phyloP scores from a whole-genome alignment of 371 early-diverging fungal species.

The Rhizopus stolonifer region DNA sequence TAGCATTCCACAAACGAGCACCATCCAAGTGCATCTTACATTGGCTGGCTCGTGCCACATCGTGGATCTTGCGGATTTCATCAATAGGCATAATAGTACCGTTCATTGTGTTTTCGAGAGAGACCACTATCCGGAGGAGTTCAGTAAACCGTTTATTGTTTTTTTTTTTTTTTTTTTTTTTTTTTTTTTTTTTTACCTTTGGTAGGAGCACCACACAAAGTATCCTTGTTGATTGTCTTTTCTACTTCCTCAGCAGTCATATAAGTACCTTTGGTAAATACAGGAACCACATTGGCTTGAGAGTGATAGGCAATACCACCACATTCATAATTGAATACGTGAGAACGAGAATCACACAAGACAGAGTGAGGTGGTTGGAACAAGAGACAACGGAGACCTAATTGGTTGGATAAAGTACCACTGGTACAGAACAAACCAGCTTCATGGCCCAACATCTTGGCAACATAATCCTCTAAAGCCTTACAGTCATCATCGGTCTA shows the following conservation, averaged over 20 bases:
- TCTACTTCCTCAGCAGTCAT: conserved; percentile 72
- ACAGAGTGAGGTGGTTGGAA: conserved; percentile 79
- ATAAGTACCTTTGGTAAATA: conserved; percentile 58
- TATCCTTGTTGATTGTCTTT: conserved; percentile 26
- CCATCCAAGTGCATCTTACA: conserved; percentile 86
- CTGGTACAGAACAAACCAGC: conserved; percentile 82
- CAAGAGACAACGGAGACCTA: conserved; percentile 77
- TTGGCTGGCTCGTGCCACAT: conserved; percentile 50
- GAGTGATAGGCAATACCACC: conserved; percentile 81
- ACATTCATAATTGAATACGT: conserved; percentile 79
- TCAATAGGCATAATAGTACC: conserved; percentile 80
- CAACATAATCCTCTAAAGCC: conserved; percentile 69
- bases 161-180: no score
- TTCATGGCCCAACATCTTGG: conserved; percentile 75
- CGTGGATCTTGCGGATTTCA: conserved; percentile 67
- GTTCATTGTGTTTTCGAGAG: conserved; percentile 87
- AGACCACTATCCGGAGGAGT: no score
- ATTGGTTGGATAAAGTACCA: conserved; percentile 85
- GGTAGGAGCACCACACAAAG: conserved; percentile 67
- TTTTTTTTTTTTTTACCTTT: conserved; percentile 30
- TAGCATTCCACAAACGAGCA: conserved; percentile 91
- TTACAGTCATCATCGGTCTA: conserved; percentile 32
- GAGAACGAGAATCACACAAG: conserved; percentile 75
- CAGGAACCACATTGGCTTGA: conserved; percentile 71
- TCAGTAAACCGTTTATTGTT: no score